Evolutionary conservation across 2,329 filamentous ascomycete species (phyloP), one percentile per base, ranked within the genome.

Genomic region (Colletotrichum musae): DNA sequence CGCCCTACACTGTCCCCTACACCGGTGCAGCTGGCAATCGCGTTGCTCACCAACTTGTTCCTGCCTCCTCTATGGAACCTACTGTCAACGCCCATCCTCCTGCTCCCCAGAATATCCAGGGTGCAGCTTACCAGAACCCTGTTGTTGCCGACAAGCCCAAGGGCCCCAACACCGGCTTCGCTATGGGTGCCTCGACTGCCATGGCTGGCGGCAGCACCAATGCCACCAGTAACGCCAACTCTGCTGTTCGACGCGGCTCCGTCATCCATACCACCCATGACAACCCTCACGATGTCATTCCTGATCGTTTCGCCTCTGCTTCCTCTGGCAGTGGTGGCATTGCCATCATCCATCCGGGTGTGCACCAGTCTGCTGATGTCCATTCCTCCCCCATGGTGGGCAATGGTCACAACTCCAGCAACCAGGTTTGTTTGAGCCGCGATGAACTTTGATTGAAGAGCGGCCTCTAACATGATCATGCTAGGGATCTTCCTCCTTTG

Each of bases 1-100:
- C 71, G 48, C 75, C 75, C 2, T 75, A 77, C 64, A 77, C 74
- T 15, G 72, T 74, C 16, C 75, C 75, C 21, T 76, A 77, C 70
- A 75, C 73, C 9, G 74, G 74, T 18, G 68, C 69, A 6, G 71
- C 74, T 15, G 70, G 74, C n/a, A 54, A 73, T 43, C 73, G 69
- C 56, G 72, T 66, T 6, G 68, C 65, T 21, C 58, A 72, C 13
- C 72, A 71, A 24, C 51, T 71, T 15, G 53, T 68, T 12, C 63
- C 63, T 16, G 63, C 57, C 16, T 28, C 28, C 21, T 53, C 50
- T 32, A 18, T 24, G 36, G 41, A 57, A 58, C 64, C 59, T 5
- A 39, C 24, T 0, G 39, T 58, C 18, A 56, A 50, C 10, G 51
- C 12, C 4, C 54, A 66, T 15, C 43, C 67, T 3, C 18, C 26